These are phyloP conservation scores for Hirschioporus abietinus DNA, from an alignment of 768 basidiomycete genomes.

Conservation along the genomic window DNA sequence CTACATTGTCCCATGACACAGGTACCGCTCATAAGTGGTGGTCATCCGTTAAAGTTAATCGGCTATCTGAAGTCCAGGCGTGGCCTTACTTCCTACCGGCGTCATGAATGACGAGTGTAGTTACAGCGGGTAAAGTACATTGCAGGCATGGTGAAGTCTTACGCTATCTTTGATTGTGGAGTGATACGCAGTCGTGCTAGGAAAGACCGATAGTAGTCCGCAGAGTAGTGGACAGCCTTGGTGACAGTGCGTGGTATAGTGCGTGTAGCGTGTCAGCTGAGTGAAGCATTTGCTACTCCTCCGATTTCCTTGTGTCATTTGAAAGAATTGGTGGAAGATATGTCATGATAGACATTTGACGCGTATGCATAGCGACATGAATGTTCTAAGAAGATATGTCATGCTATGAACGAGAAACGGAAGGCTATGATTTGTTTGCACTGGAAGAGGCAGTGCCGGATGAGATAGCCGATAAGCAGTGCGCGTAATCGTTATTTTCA, in stretches of 20 bases:
- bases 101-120: background rate
- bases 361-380: background rate
- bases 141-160: background rate
- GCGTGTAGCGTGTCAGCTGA: no score
- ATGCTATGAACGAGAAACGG: background rate
- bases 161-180: background rate
- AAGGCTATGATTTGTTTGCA: background rate
- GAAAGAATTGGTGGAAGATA: background rate
- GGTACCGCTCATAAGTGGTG: background rate
- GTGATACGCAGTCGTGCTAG: background rate
- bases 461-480: background rate
- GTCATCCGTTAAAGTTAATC: background rate
- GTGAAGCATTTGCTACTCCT: background rate
- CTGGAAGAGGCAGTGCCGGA: background rate
- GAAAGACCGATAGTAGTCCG: background rate
- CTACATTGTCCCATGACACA: background rate
- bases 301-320: background rate
- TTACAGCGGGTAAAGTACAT: background rate
- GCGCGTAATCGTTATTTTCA: background rate
- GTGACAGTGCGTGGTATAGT: background rate
- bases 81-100: background rate
- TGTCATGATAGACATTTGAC: background rate
- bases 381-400: background rate
- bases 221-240: background rate
- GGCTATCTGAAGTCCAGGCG: background rate